A percentile compares a stretch with the other conserved stretches of the same genome.
These are phyloP conservation scores for Penicillium decumbens DNA, from an alignment of 2,329 filamentous ascomycete species.

Conservation along the genomic window DNA sequence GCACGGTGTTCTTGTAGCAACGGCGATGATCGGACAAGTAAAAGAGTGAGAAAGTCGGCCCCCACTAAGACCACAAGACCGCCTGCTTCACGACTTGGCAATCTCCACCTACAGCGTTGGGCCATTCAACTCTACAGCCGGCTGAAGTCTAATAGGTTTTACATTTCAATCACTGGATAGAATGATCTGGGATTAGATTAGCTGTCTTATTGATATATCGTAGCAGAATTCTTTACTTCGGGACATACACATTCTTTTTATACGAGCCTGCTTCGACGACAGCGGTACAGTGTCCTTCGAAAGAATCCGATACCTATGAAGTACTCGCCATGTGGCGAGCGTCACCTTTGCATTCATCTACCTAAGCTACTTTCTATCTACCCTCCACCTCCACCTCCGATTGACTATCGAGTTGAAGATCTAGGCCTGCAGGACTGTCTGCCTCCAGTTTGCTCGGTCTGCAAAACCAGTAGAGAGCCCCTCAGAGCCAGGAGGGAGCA, in stretches of 20 bases:
- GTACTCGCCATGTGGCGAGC: no score
- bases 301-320: no score
- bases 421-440: constrained; percentile 11
- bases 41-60: not conserved
- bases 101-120: not conserved
- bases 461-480: not conserved
- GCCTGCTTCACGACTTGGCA: not conserved
- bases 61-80: not conserved
- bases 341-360: not conserved
- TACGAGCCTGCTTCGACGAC: no score
- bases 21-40: not conserved
- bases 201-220: no score
- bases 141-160: no score
- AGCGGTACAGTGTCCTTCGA: no score
- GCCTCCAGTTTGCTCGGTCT: constrained; percentile 6
- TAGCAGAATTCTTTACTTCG: not conserved
- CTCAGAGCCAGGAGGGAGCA: constrained; percentile 14
- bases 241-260: no score
- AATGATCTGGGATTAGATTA: no score
- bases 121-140: not conserved
- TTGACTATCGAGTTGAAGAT: not conserved
- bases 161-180: no score
- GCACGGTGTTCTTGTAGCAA: not conserved
- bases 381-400: not conserved
- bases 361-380: not conserved